Evolutionary conservation across 495 filamentous ascomycete genomes (phyloP), one percentile per base, ranked within the genome.

Genomic region (Tirmania nivea): DNA sequence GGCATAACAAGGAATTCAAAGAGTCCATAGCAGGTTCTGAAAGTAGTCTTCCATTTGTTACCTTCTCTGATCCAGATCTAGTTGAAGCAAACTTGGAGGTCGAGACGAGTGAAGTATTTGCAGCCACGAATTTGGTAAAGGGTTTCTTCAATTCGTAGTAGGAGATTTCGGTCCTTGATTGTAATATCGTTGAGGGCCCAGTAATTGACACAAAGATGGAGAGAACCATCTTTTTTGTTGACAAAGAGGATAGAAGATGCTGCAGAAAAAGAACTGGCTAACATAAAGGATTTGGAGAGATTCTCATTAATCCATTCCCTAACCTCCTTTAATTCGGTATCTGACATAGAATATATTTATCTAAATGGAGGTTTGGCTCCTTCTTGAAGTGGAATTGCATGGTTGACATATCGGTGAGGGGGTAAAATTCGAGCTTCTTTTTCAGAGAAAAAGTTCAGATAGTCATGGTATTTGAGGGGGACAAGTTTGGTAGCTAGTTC

Each of bases 1-100:
- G 60, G 60, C 48, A 58, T 65, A 3, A 54, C 60, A 50, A 52
- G 35, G 25, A 47, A 68, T 50, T 71, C 48, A 39, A 52, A 71
- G 1, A 63, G 47, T 0, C 63, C 58, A 25, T 63, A 66, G 12
- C 54, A 17, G 0, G 62, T 71, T 8, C 56, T 0, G 6, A 52
- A 54, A n/a, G 54, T 39, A 8, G 52, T 60, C 31, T 54, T 57
- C 19, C 49, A 57, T 51, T 61, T 31, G 3, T 61, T 16, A 1
- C 51, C 51, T 34, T 60, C 34, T n/a, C 4, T 25, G 11, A 61
- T 60, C 11, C 52, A 2, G 11, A 54, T 51, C 10, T 11, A 4
- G 37, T 54, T 52, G 9, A n/a, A 47, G 14, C 14, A 14, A n/a
- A 8, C 6, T 5, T 19, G 3, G 42, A 47, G 14, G 0, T 47